phyloP scores from a whole-genome alignment of 2,329 filamentous ascomycete genomes.

The Metarhizium guizhouense region DNA sequence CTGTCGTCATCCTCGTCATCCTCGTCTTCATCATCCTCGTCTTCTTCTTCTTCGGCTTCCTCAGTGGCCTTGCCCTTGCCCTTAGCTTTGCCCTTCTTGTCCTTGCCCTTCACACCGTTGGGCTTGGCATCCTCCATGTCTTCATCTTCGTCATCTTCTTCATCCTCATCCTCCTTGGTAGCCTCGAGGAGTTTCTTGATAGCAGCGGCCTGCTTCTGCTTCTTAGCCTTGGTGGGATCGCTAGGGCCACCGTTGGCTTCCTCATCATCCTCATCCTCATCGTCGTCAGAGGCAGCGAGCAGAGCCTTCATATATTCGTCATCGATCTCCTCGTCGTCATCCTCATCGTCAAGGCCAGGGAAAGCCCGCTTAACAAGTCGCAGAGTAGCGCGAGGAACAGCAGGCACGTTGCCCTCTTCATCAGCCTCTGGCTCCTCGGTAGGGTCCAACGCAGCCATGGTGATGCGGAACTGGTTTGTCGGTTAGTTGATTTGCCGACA shows the following conservation, averaged over 20 bases:
- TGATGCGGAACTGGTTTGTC: conserved; percentile 72
- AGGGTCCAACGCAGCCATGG: conserved; percentile 96
- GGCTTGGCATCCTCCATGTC: conserved; percentile 58
- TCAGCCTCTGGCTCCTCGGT: conserved; percentile 63
- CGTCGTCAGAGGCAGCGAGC: conserved; percentile 42
- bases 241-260: conserved; percentile 84
- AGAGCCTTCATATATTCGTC: conserved; percentile 55
- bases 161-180: conserved; percentile 49
- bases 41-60: conserved; percentile 44
- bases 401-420: conserved; percentile 50
- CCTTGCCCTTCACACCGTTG: conserved; percentile 52
- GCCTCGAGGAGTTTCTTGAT: conserved; percentile 69
- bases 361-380: conserved; percentile 76
- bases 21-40: conserved; percentile 49
- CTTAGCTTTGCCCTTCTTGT: conserved; percentile 39
- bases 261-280: conserved; percentile 47
- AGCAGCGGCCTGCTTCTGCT: conserved; percentile 70
- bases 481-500: not conserved
- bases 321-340: conserved; percentile 56
- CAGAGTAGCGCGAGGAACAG: conserved; percentile 70
- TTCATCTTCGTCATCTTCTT: conserved; percentile 50
- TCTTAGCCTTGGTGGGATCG: conserved; percentile 83
- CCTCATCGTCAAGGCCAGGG: conserved; percentile 39
- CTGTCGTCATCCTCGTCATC: conserved; percentile 52
- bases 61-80: conserved; percentile 51